Percentiles rank a stretch among this genome's conserved stretches.
Evolutionary conservation across 1,284 basidiomycete species (phyloP).

Genomic region (Tremellales sp.): DNA sequence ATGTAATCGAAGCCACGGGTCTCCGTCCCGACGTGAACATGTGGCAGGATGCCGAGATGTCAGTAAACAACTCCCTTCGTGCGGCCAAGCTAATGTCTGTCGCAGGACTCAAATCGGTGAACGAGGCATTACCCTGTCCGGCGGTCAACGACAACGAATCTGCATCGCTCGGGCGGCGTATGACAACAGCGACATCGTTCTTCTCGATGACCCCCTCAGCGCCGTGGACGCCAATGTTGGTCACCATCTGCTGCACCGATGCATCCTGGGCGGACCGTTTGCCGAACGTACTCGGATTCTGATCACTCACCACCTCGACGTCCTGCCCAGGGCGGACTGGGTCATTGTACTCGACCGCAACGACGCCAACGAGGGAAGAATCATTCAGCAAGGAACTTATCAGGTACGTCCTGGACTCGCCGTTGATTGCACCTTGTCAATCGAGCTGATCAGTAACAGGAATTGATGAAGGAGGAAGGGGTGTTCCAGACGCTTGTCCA

Average conservation of each 20-base stretch:
- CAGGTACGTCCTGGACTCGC: constrained; percentile 25
- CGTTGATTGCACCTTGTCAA: background rate
- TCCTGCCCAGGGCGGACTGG: constrained; percentile 54
- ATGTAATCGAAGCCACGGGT: constrained; percentile 27
- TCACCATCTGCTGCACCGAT: constrained; percentile 52
- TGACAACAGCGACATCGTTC: constrained; percentile 53
- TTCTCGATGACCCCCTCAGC: constrained; percentile 50
- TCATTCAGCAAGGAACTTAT: constrained; percentile 28
- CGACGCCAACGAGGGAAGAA: constrained; percentile 50
- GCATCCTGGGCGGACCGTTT: constrained; percentile 59
- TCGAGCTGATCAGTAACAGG: background rate
- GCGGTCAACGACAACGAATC: constrained; percentile 61
- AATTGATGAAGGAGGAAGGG: constrained; percentile 9
- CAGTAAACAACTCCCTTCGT: background rate
- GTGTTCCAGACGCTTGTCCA: constrained; percentile 12
- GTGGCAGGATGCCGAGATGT: constrained; percentile 47
- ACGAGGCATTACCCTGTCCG: constrained; percentile 50
- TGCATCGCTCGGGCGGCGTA: constrained; percentile 74
- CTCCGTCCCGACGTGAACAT: constrained; percentile 26
- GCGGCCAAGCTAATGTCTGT: background rate
- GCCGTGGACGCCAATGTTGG: constrained; percentile 60
- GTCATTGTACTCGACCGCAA: constrained; percentile 22
- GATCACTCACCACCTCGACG: constrained; percentile 65
- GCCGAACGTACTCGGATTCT: constrained; percentile 62
- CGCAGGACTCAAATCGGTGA: constrained; percentile 66